Conservation (phyloP, 1,284 basidiomycete genomes). For the Anthracocystis setariae region DNA sequence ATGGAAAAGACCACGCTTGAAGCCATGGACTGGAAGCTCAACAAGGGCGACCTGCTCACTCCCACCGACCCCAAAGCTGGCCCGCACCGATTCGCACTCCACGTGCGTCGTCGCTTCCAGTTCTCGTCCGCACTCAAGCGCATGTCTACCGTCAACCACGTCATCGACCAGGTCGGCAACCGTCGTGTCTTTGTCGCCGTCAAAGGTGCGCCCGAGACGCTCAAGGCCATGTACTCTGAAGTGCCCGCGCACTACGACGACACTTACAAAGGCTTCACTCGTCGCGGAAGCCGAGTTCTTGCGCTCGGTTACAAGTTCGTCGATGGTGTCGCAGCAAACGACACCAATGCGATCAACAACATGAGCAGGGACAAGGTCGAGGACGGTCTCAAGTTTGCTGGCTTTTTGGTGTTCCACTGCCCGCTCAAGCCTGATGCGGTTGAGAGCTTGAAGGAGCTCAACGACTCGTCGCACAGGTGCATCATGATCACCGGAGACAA, state of each 20-base stretch:
- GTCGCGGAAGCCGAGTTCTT: constrained; percentile 64
- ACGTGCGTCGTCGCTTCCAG: constrained; percentile 65
- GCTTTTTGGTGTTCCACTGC: constrained; percentile 67
- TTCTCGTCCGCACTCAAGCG: constrained; percentile 67
- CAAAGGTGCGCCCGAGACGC: constrained; percentile 66
- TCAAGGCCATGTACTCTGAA: constrained; percentile 61
- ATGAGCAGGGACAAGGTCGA: constrained; percentile 63
- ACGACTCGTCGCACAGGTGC: constrained; percentile 66
- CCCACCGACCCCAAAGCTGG: constrained; percentile 48
- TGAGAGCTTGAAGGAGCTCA: constrained; percentile 60
- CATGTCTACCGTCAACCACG: constrained; percentile 64
- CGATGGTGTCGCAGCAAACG: constrained; percentile 39
- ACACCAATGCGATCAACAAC: constrained; percentile 47
- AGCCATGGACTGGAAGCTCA: constrained; percentile 87
- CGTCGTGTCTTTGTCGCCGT: constrained; percentile 57
- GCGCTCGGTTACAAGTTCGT: constrained; percentile 65
- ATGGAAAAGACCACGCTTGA: constrained; percentile 98
- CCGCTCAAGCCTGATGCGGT: constrained; percentile 66
- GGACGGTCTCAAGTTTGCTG: constrained; percentile 58
- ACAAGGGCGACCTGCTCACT: constrained; percentile 72
- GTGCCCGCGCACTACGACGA: constrained; percentile 65
- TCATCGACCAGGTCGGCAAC: constrained; percentile 42
- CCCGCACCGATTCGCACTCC: constrained; percentile 46
- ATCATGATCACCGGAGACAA: constrained; percentile 69
- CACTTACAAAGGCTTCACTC: constrained; percentile 66